These are phyloP conservation scores for Zizania palustris DNA, from an alignment of 202 grass and related monocot genomes.

Conservation along the genomic window DNA sequence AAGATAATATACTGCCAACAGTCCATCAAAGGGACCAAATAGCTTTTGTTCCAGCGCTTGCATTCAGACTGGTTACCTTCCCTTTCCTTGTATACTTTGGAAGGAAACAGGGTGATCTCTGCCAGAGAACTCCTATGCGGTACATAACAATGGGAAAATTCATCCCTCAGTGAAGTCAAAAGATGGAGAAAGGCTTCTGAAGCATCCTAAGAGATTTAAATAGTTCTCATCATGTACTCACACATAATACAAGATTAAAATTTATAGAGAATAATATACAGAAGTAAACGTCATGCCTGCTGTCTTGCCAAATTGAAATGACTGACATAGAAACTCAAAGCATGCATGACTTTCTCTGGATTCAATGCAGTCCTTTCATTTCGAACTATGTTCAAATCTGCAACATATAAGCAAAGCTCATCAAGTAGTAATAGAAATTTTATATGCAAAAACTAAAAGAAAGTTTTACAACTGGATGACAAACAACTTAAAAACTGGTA, in stretches of 20 bases:
- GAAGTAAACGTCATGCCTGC: slow-evolving; percentile 59
- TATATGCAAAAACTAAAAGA: slow-evolving; percentile 22
- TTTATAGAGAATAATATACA: slow-evolving; percentile 21
- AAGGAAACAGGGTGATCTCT: slow-evolving; percentile 61
- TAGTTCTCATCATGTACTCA: slow-evolving; percentile 29
- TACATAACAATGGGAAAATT: slow-evolving; percentile 71
- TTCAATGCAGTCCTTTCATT: slow-evolving; percentile 64
- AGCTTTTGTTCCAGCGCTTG: slow-evolving; percentile 78
- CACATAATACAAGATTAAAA: slow-evolving; percentile 19
- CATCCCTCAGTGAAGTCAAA: slow-evolving; percentile 75
- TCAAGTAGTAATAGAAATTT: slow-evolving; percentile 18
- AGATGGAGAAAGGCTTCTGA: slow-evolving; percentile 92
- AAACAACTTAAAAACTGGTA: background rate
- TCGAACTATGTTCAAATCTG: slow-evolving; percentile 67
- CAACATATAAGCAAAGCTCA: slow-evolving; percentile 42
- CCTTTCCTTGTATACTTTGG: slow-evolving; percentile 75
- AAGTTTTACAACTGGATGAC: slow-evolving; percentile 5
- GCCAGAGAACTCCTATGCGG: slow-evolving; percentile 73
- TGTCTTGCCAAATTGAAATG: slow-evolving; percentile 88
- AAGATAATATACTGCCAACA: slow-evolving; percentile 87
- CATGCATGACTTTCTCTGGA: slow-evolving; percentile 79
- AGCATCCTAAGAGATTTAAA: slow-evolving; percentile 70
- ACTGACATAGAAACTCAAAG: slow-evolving; percentile 76
- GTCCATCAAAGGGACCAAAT: slow-evolving; percentile 85
- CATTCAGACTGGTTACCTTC: slow-evolving; percentile 65